These are phyloP conservation scores for Ceriops tagal DNA, from an alignment of 345 rosid genomes.

Conservation along the genomic window DNA sequence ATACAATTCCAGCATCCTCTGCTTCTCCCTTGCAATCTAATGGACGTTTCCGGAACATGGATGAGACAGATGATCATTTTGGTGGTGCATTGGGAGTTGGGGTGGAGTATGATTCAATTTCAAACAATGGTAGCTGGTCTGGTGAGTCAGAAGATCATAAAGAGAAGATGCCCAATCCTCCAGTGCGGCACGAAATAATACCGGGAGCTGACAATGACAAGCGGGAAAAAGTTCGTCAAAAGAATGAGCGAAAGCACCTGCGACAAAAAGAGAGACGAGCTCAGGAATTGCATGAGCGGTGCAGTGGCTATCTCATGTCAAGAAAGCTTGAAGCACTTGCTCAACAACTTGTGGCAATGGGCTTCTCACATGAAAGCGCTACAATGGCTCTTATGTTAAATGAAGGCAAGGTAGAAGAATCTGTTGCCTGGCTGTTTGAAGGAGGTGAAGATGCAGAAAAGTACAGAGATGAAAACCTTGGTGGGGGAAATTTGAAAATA, in stretches of 20 bases:
- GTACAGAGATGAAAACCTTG: conserved; percentile 38
- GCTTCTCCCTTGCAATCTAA: conserved; percentile 47
- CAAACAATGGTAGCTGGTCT: conserved; percentile 88
- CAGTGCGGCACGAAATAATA: conserved; percentile 49
- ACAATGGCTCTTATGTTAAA: conserved; percentile 81
- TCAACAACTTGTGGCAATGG: conserved; percentile 85
- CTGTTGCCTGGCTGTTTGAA: conserved; percentile 80
- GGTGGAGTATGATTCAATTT: conserved; percentile 68
- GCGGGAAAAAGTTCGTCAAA: conserved; percentile 79
- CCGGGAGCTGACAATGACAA: conserved; percentile 79
- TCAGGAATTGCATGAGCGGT: conserved; percentile 76
- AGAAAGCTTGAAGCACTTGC: conserved; percentile 79
- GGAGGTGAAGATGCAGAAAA: conserved; percentile 61
- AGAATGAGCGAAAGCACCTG: conserved; percentile 89
- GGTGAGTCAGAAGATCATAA: conserved; percentile 96
- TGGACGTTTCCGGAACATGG: conserved; percentile 70
- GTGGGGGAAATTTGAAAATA: conserved; percentile 62
- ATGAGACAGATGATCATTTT: conserved; percentile 61
- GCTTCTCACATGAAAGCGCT: conserved; percentile 76
- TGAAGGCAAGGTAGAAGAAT: conserved; percentile 83
- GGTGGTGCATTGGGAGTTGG: conserved; percentile 44
- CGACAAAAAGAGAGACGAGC: conserved; percentile 90
- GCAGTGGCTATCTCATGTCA: conserved; percentile 77
- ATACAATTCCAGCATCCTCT: conserved; percentile 43
- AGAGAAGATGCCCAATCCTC: conserved; percentile 46